phyloP scores from a whole-genome alignment of 129 eudicot genomes.

The Oenanthe sinensis region DNA sequence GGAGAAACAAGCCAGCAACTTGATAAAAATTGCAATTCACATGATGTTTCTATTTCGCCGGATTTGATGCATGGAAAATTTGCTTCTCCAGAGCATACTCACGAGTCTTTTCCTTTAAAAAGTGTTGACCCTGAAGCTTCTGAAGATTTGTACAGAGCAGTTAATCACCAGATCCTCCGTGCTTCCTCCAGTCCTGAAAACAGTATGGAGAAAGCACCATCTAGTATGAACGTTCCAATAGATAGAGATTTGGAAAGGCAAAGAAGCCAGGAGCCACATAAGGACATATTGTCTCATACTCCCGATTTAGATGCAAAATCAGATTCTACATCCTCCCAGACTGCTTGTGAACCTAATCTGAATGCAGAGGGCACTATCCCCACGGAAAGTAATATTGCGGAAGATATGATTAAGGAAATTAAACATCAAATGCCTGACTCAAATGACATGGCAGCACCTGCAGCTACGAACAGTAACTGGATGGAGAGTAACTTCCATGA shows the following conservation, averaged over 20 bases:
- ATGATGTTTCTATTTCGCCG: constrained; percentile 8
- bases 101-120: not conserved
- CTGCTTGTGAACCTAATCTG: constrained; percentile 3
- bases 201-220: not conserved
- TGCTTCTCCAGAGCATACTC: constrained; percentile 1
- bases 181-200: constrained; percentile 14
- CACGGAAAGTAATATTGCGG: constrained; percentile 18
- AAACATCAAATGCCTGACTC: constrained; percentile 14
- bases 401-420: constrained; percentile 8
- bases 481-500: constrained; percentile 75
- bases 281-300: not conserved
- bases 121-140: not conserved
- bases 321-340: not conserved
- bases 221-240: not conserved
- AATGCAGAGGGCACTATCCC: constrained; percentile 14
- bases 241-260: not conserved
- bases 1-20: constrained; percentile 8
- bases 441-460: constrained; percentile 21
- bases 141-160: constrained; percentile 8
- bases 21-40: constrained; percentile 3
- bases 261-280: not conserved
- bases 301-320: not conserved
- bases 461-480: constrained; percentile 51
- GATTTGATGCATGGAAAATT: not conserved
- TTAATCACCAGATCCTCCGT: not conserved